Conservation (phyloP, 768 basidiomycete species). For the Leccinum sublutescens region DNA sequence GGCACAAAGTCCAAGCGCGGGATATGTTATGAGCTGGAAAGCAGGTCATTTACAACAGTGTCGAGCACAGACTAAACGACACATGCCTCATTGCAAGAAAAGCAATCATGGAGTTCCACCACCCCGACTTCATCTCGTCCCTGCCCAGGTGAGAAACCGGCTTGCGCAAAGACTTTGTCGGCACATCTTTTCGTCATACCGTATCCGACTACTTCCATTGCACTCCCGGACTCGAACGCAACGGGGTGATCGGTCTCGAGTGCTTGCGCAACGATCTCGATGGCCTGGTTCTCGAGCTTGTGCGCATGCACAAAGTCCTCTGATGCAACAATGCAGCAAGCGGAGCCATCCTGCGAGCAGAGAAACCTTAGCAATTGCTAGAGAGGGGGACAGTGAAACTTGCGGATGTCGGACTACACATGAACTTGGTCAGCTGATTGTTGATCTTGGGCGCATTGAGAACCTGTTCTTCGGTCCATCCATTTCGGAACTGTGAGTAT, state of each 20-base stretch:
- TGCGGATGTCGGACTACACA: slow-evolving; percentile 85
- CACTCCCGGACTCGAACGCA: slow-evolving; percentile 64
- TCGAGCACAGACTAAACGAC: background rate
- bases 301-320: slow-evolving; percentile 75
- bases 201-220: slow-evolving; percentile 83
- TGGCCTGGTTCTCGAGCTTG: slow-evolving; percentile 79
- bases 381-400: slow-evolving; percentile 9
- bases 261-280: slow-evolving; percentile 70
- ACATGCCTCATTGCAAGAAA: slow-evolving; percentile 73
- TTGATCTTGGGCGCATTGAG: slow-evolving; percentile 65
- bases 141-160: slow-evolving; percentile 62
- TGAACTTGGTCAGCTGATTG: slow-evolving; percentile 74
- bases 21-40: slow-evolving; percentile 73
- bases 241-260: slow-evolving; percentile 63
- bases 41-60: background rate
- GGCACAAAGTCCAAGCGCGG: slow-evolving; percentile 72
- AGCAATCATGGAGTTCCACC: slow-evolving; percentile 85
- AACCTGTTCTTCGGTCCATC: slow-evolving; percentile 73
- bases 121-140: slow-evolving; percentile 78
- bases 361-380: background rate
- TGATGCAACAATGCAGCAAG: slow-evolving; percentile 74
- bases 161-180: slow-evolving; percentile 66
- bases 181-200: slow-evolving; percentile 70
- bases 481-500: slow-evolving; percentile 81
- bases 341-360: slow-evolving; percentile 60